Base-by-base conservation (phyloP, 768 basidiomycete genomes). In the Termitomyces sp. region DNA sequence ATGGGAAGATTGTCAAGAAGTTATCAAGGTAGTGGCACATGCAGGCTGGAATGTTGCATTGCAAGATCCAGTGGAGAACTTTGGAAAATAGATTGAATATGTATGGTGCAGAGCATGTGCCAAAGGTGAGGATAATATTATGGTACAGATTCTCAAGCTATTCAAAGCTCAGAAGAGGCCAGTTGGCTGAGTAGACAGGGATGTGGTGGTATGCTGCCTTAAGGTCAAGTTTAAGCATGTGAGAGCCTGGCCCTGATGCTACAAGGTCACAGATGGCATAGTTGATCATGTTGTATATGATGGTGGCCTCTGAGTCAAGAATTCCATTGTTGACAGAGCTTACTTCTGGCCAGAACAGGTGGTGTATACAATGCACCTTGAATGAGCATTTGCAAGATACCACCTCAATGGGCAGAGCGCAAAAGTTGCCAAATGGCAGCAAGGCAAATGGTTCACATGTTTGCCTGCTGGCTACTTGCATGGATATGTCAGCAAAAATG, bases 61-160 rank as follows among this genome's bases (percentile, higher is more conserved):
- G 58, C 18, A 76, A 69, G 54, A 77, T 76, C 75, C 74, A 78
- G 57, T 77, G 76, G 12, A 76, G 66, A 11, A 68, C 76, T 57
- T 77, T 72, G 75, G 55, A 76, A 76, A 1, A n/a, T n/a, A 76
- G 67, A 55, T 76, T 74, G 64, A 75, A 77, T 18, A n/a, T n/a
- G n/a, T n/a, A n/a, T n/a, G n/a, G n/a, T n/a, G n/a, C n/a, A n/a
- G n/a, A n/a, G n/a, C n/a, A 78, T 76, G 62, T 76, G 75, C 76
- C 74, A 61, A 77, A 77, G 0, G 61, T 65, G 8, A 76, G 63
- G 9, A 75, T 70, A 9, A 73, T 48, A 33, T 65, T 61, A 45
- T 69, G 69, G 54, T 71, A 78, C 44, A 71, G 65, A 36, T 54
- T 22, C 9, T 51, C 48, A 1, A 62, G 51, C 73, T 73, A 76